These are phyloP conservation scores for Cicer pinnatifidum DNA, from an alignment of 306 rosid genomes.

Conservation along the genomic window DNA sequence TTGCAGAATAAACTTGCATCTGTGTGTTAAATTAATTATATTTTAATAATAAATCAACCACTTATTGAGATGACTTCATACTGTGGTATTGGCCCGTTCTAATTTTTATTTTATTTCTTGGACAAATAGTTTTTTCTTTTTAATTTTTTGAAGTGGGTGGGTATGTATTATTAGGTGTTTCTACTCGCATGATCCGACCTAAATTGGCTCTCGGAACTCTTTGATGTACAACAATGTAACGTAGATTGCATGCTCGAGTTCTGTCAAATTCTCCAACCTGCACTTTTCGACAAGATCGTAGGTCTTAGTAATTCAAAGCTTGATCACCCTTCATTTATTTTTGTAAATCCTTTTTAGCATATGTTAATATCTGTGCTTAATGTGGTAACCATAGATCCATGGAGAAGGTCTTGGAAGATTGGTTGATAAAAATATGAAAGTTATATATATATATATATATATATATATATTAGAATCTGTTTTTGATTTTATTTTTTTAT, in stretches of 20 bases:
- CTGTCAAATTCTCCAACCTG: constrained; percentile 16
- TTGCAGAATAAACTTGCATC: background rate
- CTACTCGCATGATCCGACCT: background rate
- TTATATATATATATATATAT: too few species aligned
- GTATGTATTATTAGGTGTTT: constrained; percentile 23
- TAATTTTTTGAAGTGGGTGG: background rate
- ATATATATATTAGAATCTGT: too few species aligned
- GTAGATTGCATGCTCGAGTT: constrained; percentile 23
- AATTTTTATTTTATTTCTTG: background rate
- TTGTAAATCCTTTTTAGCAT: constrained; percentile 30
- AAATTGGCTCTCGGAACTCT: constrained; percentile 1
- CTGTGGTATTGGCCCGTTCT: background rate
- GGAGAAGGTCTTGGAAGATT: constrained; percentile 5
- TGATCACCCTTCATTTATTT: background rate
- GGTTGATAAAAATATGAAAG: background rate
- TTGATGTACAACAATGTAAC: background rate
- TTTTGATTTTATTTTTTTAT: too few species aligned
- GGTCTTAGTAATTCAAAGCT: constrained; percentile 33
- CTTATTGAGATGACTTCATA: background rate
- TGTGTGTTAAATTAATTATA: background rate
- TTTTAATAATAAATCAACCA: background rate
- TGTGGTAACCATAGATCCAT: background rate
- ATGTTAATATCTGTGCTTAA: constrained; percentile 28
- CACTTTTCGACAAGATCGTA: background rate
- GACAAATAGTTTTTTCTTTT: background rate